A percentile compares a stretch with the other conserved stretches of the same genome.
Conservation (phyloP, 352 stramenopile species). For the Lagenidium sp. region DNA sequence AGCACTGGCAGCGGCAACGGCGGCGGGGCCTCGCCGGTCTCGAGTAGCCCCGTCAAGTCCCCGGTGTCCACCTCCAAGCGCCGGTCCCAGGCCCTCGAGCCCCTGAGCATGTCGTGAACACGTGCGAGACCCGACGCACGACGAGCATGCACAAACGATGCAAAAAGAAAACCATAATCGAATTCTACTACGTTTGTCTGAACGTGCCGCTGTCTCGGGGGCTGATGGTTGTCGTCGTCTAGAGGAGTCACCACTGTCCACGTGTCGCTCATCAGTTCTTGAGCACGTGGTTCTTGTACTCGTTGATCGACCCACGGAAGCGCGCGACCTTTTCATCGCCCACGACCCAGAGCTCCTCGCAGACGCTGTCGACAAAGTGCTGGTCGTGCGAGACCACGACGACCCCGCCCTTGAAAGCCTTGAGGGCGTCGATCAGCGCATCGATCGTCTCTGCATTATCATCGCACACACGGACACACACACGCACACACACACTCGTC, state of each 20-base stretch:
- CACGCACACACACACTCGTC: no score
- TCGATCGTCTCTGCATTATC: constrained; percentile 67
- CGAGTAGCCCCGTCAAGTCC: constrained; percentile 25
- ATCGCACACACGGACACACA: no score
- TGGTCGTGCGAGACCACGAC: constrained; percentile 97
- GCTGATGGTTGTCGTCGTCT: no score
- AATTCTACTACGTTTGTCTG: no score
- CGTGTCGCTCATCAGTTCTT: constrained; percentile 22
- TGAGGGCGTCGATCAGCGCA: constrained; percentile 92
- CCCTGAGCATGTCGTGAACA: constrained; percentile 9
- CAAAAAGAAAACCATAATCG: no score
- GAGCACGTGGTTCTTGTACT: constrained; percentile 79
- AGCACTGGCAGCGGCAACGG: no score
- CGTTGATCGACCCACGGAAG: constrained; percentile 69
- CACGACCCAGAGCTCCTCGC: constrained; percentile 90
- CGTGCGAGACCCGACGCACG: neutral
- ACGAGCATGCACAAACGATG: constrained; percentile 3
- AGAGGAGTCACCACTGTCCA: neutral
- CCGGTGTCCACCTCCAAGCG: constrained; percentile 30
- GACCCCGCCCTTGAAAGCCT: constrained; percentile 94
- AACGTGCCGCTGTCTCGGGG: no score
- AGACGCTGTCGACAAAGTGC: constrained; percentile 96
- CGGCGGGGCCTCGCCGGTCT: constrained; percentile 6
- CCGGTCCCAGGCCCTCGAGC: constrained; percentile 42
- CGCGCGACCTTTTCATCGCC: constrained; percentile 63